phyloP scores from a whole-genome alignment of 805 yeast genomes.

The Wickerhamiella brachini region DNA sequence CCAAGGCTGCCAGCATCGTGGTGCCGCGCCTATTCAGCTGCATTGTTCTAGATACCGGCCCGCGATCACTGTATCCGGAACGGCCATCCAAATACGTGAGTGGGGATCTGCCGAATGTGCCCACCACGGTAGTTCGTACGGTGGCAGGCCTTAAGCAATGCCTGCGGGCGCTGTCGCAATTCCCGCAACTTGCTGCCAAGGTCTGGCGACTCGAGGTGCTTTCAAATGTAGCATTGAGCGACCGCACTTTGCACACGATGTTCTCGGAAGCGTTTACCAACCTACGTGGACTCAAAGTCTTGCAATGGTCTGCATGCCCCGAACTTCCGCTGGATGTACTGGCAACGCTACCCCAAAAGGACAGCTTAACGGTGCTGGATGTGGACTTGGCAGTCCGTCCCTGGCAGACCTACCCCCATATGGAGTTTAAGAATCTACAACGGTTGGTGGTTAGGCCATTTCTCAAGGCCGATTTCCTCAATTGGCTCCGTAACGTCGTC shows the following conservation, averaged over 20 bases:
- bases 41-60: conserved; percentile 22
- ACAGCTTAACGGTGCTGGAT: conserved; percentile 8
- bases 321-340: conserved; percentile 20
- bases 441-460: conserved; percentile 18
- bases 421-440: conserved; percentile 12
- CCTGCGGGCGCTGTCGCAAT: conserved; percentile 15
- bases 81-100: conserved; percentile 4
- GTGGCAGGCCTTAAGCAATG: conserved; percentile 23
- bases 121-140: conserved; percentile 21
- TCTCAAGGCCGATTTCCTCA: conserved; percentile 10
- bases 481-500: conserved; percentile 12
- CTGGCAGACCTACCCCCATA: conserved; percentile 8
- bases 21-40: conserved; percentile 19
- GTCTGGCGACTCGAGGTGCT: conserved; percentile 14
- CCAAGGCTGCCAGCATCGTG: conserved; percentile 14
- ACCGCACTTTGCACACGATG: conserved; percentile 14
- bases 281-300: conserved; percentile 13
- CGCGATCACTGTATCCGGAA: conserved; percentile 17
- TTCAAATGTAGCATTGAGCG: conserved; percentile 19
- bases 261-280: conserved; percentile 14
- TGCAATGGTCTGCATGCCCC: conserved; percentile 25
- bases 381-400: conserved; percentile 16
- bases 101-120: background rate
- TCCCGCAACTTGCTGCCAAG: conserved; percentile 7
- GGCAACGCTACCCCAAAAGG: conserved; percentile 10